phyloP scores from a whole-genome alignment of 495 filamentous ascomycete genomes.

The Symbiotaphrina buchneri region DNA sequence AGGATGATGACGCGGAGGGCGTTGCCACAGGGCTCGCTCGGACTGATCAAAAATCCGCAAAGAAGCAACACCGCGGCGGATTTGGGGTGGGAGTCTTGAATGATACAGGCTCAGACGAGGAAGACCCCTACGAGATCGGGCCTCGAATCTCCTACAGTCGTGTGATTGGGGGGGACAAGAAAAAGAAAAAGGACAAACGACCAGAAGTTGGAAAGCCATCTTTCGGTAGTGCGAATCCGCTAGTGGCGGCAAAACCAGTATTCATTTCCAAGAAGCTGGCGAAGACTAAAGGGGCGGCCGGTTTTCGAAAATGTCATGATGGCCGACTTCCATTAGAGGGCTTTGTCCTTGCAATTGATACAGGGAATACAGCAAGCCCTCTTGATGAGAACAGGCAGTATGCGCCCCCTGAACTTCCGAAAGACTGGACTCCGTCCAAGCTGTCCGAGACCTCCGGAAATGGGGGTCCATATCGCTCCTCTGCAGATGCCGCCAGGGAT shows the following conservation, averaged over 20 bases:
- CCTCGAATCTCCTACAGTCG: conserved; percentile 81
- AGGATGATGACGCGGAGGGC: conserved; percentile 21
- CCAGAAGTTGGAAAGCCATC: conserved; percentile 12
- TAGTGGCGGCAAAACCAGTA: conserved; percentile 41
- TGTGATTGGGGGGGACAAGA: conserved; percentile 66
- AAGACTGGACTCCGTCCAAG: conserved; percentile 54
- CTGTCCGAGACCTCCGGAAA: conserved; percentile 14
- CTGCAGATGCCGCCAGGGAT: conserved; percentile 48
- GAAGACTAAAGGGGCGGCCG: conserved; percentile 27
- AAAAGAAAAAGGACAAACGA: conserved; percentile 35
- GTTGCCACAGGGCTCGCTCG: neutral
- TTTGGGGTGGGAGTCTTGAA: conserved; percentile 85
- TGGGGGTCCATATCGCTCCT: conserved; percentile 32
- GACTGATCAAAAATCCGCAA: conserved; percentile 6
- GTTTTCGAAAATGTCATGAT: conserved; percentile 67
- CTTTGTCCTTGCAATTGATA: conserved; percentile 45
- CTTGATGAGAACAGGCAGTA: conserved; percentile 38
- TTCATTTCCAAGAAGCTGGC: conserved; percentile 58
- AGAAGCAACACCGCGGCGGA: conserved; percentile 19
- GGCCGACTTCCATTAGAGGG: conserved; percentile 69
- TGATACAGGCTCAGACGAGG: conserved; percentile 91
- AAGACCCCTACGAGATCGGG: conserved; percentile 83
- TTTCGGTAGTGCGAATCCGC: conserved; percentile 31
- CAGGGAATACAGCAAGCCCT: conserved; percentile 26
- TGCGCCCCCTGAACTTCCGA: conserved; percentile 50